Evolutionary conservation across 371 early-diverging fungal genomes (phyloP).

Genomic region (Mortierella sp.): DNA sequence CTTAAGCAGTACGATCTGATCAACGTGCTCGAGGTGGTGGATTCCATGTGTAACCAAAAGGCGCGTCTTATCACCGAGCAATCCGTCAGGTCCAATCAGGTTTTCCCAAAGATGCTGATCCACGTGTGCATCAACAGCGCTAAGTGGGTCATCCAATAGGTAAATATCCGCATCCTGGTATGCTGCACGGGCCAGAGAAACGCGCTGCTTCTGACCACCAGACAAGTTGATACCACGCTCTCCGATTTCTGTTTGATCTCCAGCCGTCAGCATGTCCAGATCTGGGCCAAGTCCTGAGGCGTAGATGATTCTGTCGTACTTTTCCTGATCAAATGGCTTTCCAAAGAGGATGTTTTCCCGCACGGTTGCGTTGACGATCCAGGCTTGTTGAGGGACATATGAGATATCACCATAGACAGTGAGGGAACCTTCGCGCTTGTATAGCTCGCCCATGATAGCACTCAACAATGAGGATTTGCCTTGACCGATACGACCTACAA

Average conservation of each 20-base stretch:
- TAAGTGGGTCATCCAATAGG: slow-evolving; percentile 82
- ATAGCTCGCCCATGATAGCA: slow-evolving; percentile 59
- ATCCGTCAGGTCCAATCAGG: slow-evolving; percentile 80
- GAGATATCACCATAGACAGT: slow-evolving; percentile 53
- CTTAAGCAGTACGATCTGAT: slow-evolving; percentile 74
- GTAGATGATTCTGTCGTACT: slow-evolving; percentile 59
- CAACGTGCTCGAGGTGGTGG: slow-evolving; percentile 75
- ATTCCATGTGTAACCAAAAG: slow-evolving; percentile 91
- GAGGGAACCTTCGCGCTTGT: slow-evolving; percentile 41
- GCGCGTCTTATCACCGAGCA: slow-evolving; percentile 81
- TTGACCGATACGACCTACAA: slow-evolving; percentile 60
- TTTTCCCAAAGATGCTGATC: slow-evolving; percentile 81
- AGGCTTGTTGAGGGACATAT: slow-evolving; percentile 71
- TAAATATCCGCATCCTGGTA: slow-evolving; percentile 88
- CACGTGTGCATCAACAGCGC: slow-evolving; percentile 94
- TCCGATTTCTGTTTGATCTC: slow-evolving; percentile 67
- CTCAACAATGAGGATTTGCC: slow-evolving; percentile 61
- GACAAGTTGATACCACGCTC: slow-evolving; percentile 65
- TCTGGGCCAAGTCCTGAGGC: slow-evolving; percentile 68
- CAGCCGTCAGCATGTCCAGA: slow-evolving; percentile 66
- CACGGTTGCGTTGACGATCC: slow-evolving; percentile 73
- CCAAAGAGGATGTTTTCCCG: slow-evolving; percentile 79
- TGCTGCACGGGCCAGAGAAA: slow-evolving; percentile 64
- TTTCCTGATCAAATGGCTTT: slow-evolving; percentile 55
- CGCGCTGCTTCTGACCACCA: slow-evolving; percentile 65